Percentiles rank a stretch among this genome's conserved stretches.
Evolutionary conservation across 305 asterid genomes (phyloP).

Genomic region (Solanum chacoense): DNA sequence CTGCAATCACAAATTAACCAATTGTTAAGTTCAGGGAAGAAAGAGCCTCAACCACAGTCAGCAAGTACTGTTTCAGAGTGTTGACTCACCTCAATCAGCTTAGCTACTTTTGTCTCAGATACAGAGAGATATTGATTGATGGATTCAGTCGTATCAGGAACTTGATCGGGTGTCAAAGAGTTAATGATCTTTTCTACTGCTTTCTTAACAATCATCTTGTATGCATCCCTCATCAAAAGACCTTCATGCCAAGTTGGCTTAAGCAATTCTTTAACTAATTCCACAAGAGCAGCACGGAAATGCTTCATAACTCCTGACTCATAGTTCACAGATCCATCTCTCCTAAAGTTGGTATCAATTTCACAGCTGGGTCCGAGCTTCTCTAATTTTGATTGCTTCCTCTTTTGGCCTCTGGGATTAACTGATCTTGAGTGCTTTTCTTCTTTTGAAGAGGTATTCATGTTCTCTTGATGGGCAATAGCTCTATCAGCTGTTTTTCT

Average conservation of each 20-base stretch:
- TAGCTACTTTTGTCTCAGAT: conserved; percentile 53
- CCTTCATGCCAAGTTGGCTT: conserved; percentile 84
- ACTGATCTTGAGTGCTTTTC: conserved; percentile 26
- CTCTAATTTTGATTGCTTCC: conserved; percentile 23
- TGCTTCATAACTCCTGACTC: conserved; percentile 44
- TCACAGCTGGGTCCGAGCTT: conserved; percentile 20
- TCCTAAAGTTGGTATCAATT: neutral
- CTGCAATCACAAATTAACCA: conserved; percentile 42
- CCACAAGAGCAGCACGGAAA: conserved; percentile 66
- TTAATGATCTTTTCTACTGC: conserved; percentile 60
- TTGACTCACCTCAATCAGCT: conserved; percentile 77
- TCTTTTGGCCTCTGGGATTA: conserved; percentile 23
- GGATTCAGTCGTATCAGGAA: conserved; percentile 60
- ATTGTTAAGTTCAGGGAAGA: conserved; percentile 11
- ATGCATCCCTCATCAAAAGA: conserved; percentile 63
- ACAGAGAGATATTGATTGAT: conserved; percentile 43
- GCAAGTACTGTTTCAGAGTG: neutral
- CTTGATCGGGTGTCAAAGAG: conserved; percentile 49
- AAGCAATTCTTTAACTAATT: conserved; percentile 64
- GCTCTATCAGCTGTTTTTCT: conserved; percentile 5
- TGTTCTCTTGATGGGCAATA: conserved; percentile 1
- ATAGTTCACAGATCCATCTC: conserved; percentile 23
- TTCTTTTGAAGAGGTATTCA: conserved; percentile 19
- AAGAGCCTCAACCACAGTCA: conserved; percentile 3
- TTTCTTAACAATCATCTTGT: conserved; percentile 72